These are phyloP conservation scores for Didymella lethalis DNA, from an alignment of 2,329 filamentous ascomycete genomes.

Conservation along the genomic window DNA sequence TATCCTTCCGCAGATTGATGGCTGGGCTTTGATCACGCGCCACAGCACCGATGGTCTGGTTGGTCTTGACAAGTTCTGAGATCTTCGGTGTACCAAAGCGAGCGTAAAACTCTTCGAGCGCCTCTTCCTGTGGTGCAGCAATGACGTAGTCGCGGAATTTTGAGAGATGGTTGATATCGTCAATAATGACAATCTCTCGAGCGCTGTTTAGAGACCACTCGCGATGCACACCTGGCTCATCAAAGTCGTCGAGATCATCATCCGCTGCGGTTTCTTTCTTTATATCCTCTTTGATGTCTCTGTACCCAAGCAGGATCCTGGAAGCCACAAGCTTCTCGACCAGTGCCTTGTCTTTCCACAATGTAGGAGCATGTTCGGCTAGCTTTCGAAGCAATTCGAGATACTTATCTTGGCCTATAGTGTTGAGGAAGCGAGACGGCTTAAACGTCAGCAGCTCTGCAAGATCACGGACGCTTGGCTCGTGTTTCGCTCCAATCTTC, in stretches of 20 bases:
- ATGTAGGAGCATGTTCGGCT: slow-evolving; percentile 71
- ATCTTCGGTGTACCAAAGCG: slow-evolving; percentile 80
- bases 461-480: slow-evolving; percentile 87
- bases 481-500: slow-evolving; percentile 87
- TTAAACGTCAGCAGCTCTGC: slow-evolving; percentile 84
- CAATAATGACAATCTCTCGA: slow-evolving; percentile 74
- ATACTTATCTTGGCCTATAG: slow-evolving; percentile 87
- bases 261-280: slow-evolving; percentile 51
- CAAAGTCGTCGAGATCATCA: slow-evolving; percentile 55
- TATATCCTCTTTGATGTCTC: slow-evolving; percentile 69
- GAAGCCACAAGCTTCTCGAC: slow-evolving; percentile 78
- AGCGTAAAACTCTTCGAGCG: slow-evolving; percentile 83
- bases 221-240: slow-evolving; percentile 60
- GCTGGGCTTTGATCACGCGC: slow-evolving; percentile 74
- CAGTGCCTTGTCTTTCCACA: slow-evolving; percentile 82
- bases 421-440: slow-evolving; percentile 80
- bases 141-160: slow-evolving; percentile 86
- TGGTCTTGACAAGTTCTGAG: slow-evolving; percentile 79
- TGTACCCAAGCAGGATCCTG: slow-evolving; percentile 82
- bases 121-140: slow-evolving; percentile 89
- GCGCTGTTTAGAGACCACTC: slow-evolving; percentile 81
- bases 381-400: slow-evolving; percentile 81
- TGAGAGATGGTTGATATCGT: slow-evolving; percentile 67
- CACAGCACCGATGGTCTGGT: slow-evolving; percentile 73
- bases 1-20: slow-evolving; percentile 75